A percentile compares a stretch with the other conserved stretches of the same genome.
Evolutionary conservation across 2,329 filamentous ascomycete species (phyloP).

Genomic region (Alternaria gansuensis): DNA sequence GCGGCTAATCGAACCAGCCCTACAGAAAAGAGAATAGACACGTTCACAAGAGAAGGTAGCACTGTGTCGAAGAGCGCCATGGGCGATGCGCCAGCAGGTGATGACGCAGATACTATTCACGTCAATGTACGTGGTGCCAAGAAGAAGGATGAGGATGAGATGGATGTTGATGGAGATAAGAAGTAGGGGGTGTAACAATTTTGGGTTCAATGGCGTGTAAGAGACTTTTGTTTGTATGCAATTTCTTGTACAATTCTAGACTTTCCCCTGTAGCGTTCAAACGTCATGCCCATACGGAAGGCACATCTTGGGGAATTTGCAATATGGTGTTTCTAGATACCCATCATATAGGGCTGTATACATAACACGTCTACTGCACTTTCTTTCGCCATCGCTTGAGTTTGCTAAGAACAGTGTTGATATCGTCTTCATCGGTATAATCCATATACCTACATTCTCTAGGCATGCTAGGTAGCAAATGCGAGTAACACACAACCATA

Average conservation of each 20-base stretch:
- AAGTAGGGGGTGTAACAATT: background rate
- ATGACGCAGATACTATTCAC: conserved; percentile 10
- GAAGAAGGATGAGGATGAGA: conserved; percentile 5
- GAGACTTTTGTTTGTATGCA: background rate
- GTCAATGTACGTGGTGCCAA: background rate
- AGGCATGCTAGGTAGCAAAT: too few species aligned
- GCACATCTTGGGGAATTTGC: background rate
- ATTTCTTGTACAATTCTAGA: background rate
- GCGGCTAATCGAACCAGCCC: conserved; percentile 6
- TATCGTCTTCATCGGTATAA: too few species aligned
- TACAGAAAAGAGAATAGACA: conserved; percentile 9
- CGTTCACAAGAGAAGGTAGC: background rate
- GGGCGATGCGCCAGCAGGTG: background rate
- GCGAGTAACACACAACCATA: too few species aligned
- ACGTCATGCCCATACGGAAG: background rate
- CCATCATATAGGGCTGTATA: conserved; percentile 11
- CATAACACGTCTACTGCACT: background rate
- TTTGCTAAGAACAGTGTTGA: background rate
- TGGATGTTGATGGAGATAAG: conserved; percentile 18
- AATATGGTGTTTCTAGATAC: conserved; percentile 8
- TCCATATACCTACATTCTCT: too few species aligned
- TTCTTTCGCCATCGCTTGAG: background rate
- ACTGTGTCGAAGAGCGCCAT: background rate
- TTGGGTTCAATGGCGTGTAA: background rate
- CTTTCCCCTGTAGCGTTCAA: background rate